phyloP scores from a whole-genome alignment of 306 rosid genomes.

The Styphnolobium japonicum region DNA sequence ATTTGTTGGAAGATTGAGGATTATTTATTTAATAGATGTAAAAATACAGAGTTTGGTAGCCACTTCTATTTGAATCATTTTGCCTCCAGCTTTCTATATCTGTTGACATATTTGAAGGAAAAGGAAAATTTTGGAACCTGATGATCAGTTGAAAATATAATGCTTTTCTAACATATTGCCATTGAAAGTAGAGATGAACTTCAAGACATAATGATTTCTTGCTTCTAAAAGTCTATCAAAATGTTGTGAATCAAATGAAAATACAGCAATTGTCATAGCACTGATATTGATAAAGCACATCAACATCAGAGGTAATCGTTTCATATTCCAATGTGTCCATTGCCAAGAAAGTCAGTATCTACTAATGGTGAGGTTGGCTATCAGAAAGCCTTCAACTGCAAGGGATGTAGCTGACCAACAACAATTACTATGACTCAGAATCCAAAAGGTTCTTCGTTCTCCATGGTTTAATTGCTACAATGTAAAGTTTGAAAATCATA shows the following conservation, averaged over 20 bases:
- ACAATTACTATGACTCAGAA: neutral
- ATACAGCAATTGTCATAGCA: neutral
- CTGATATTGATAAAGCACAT: constrained; percentile 6
- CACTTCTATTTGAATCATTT: neutral
- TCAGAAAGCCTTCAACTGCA: neutral
- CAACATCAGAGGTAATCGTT: neutral
- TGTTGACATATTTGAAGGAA: neutral
- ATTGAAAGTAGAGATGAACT: constrained; percentile 2
- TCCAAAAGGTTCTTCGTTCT: neutral
- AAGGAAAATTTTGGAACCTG: neutral
- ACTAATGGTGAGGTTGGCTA: neutral
- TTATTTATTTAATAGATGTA: neutral
- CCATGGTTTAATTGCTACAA: neutral
- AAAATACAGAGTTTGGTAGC: neutral
- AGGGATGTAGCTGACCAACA: neutral
- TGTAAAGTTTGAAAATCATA: neutral
- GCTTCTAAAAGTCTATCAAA: neutral
- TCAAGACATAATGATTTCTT: neutral
- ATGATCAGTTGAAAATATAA: constrained; percentile 2
- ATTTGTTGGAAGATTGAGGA: neutral
- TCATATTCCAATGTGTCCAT: neutral
- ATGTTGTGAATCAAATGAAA: neutral
- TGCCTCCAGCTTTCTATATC: neutral
- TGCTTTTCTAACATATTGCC: neutral
- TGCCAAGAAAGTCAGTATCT: constrained; percentile 3